Conservation (phyloP, 768 basidiomycete genomes). For the Mycena galopus region DNA sequence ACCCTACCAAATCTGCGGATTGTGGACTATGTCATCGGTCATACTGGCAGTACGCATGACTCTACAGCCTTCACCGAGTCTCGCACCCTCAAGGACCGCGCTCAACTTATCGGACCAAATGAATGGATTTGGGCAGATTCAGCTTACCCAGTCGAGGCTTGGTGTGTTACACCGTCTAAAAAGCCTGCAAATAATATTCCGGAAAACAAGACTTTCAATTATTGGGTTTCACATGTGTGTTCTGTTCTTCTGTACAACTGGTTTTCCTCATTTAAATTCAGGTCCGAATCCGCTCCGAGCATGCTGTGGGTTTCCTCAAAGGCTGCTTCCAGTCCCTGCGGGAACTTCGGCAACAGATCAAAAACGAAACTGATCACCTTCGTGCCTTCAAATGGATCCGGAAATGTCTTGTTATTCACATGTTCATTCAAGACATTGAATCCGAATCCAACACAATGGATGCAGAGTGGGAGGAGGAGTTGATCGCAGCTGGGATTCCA, state of each 20-base stretch:
- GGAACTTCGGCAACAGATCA: too few relatives aligned
- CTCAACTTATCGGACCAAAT: slow-evolving; percentile 27
- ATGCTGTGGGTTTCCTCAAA: too few relatives aligned
- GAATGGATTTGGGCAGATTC: slow-evolving; percentile 51
- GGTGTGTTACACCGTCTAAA: slow-evolving; percentile 46
- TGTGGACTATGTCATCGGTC: slow-evolving; percentile 40
- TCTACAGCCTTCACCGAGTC: slow-evolving; percentile 43
- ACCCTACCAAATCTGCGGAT: slow-evolving; percentile 36
- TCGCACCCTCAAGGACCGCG: slow-evolving; percentile 27
- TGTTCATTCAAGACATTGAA: background rate
- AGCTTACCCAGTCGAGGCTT: slow-evolving; percentile 44
- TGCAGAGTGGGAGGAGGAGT: background rate
- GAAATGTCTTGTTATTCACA: background rate
- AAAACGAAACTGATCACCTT: background rate
- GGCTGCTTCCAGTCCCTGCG: too few relatives aligned
- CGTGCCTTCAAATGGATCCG: background rate
- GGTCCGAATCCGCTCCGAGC: slow-evolving; percentile 5
- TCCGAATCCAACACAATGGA: background rate
- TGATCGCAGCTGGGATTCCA: background rate
- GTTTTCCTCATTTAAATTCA: background rate
- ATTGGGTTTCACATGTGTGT: background rate
- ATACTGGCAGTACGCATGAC: too few relatives aligned
- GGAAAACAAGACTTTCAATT: too few relatives aligned
- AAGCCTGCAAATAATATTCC: slow-evolving; percentile 24
- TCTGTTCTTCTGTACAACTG: background rate